Evolutionary conservation across 441 rosid species (phyloP).

Genomic region (Brassica balearica): DNA sequence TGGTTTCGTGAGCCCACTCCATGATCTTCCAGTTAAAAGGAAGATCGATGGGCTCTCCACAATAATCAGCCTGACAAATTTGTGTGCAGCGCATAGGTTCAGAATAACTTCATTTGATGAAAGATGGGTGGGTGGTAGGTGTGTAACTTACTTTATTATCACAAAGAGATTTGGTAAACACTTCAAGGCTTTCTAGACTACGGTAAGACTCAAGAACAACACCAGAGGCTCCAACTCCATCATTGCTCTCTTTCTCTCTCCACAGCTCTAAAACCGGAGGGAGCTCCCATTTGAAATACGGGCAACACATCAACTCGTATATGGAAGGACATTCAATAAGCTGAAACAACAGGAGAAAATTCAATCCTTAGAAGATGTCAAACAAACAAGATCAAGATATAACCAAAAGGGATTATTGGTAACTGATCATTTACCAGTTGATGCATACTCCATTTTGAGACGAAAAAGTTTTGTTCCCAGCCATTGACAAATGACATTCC

Average conservation of each 20-base stretch:
- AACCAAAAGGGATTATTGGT: too few relatives aligned
- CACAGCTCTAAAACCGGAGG: constrained; percentile 79
- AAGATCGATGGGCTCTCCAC: constrained; percentile 68
- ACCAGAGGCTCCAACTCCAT: constrained; percentile 55
- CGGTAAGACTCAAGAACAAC: constrained; percentile 71
- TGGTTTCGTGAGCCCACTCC: constrained; percentile 86
- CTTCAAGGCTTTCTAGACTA: constrained; percentile 61
- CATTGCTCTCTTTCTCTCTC: constrained; percentile 61
- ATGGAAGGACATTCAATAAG: constrained; percentile 96
- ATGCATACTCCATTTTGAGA: constrained; percentile 99
- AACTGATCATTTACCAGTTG: constrained; percentile 95
- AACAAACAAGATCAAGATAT: too few relatives aligned
- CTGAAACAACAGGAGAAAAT: constrained; percentile 49
- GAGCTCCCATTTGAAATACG: constrained; percentile 73
- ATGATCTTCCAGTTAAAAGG: constrained; percentile 89
- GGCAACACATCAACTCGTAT: constrained; percentile 90
- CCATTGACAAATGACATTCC: constrained; percentile 99
- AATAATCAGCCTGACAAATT: constrained; percentile 63
- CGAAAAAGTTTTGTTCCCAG: constrained; percentile 96
- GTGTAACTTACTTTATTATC: constrained; percentile 65
- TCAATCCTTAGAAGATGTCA: background rate
- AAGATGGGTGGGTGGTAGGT: background rate
- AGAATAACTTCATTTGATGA: background rate
- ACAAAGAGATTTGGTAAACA: constrained; percentile 72
- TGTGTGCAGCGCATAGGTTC: constrained; percentile 4